Evolutionary conservation across 345 rosid species (phyloP), one percentile per base, ranked within the genome.

Genomic region (Clarkia xantiana): DNA sequence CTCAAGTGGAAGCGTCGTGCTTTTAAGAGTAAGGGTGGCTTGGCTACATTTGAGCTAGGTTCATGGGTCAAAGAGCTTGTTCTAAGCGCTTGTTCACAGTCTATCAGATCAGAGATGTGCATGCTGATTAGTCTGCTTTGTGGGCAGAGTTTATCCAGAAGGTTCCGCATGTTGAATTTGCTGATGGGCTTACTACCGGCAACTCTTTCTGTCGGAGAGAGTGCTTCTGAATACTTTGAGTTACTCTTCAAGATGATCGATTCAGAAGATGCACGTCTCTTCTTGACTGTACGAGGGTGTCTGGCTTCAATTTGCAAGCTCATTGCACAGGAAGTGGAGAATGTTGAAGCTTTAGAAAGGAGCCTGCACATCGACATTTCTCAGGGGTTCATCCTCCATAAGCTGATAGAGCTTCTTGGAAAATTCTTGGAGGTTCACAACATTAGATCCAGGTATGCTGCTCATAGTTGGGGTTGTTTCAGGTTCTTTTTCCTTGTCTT

Each of bases 41-140:
- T 86, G 53, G 67, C 78, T 62, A 70, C 76, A 15, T 87, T 91
- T 63, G 98, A 86, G 79, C 74, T 86, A 42, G 98, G 98, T 0
- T 84, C 95, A 45, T 91, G 98, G 98, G 98, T 91, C 53, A 75
- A 88, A 47, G 96, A 87, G 67, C 96, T 91, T 67, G 74, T 82
- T 65, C 73, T 91, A 61, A 84, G 98, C 77, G 95, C 98, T 57
- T 91, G 98, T 62, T 91, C 98, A 45, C 96, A 84, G 62, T 84
- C 96, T 52, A 86, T 91, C 49, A 77, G 96, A 60, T 86, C 96
- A 19, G 98, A 86, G 80, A 91, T 91, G 96, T 84, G 95, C 85
- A 76, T 75, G 74, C 67, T 91, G 65, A 79, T 91, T 58, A 80
- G 82, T 62, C 67, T 91, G 68, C 89, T 91, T 52, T 78, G 81